Percentiles rank a stretch among this genome's conserved stretches.
Evolutionary conservation across 345 rosid genomes (phyloP).

Genomic region (Bretschneidera sinensis): DNA sequence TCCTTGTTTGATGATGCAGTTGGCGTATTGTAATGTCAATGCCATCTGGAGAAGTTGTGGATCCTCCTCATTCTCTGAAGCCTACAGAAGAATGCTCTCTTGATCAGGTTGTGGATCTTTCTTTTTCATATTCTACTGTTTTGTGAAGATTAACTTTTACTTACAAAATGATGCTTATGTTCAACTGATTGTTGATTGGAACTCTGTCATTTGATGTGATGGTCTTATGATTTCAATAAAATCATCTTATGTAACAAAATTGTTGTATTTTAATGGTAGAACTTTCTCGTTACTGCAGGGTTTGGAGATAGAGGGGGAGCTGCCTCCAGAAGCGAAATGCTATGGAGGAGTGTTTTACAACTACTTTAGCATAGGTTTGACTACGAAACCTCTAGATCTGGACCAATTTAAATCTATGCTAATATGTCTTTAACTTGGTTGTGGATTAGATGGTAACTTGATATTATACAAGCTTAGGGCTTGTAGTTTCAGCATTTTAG

Average conservation of each 20-base stretch:
- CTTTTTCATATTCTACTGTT: conserved; percentile 10
- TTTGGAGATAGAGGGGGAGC: conserved; percentile 54
- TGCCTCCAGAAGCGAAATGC: conserved; percentile 48
- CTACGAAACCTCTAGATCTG: conserved; percentile 6
- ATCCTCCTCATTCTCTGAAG: conserved; percentile 77
- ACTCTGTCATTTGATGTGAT: not conserved
- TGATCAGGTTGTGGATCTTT: conserved; percentile 45
- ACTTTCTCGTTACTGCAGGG: conserved; percentile 38
- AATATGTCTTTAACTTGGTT: not conserved
- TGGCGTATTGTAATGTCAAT: conserved; percentile 71
- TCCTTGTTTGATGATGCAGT: conserved; percentile 38
- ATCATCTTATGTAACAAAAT: too few relatives aligned
- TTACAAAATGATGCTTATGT: too few relatives aligned
- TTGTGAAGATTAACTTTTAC: conserved; percentile 1
- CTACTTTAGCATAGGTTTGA: conserved; percentile 88
- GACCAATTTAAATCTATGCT: not conserved
- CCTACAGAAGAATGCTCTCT: conserved; percentile 51
- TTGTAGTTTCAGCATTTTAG: too few relatives aligned
- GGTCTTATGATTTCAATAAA: conserved; percentile 12
- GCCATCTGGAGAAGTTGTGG: conserved; percentile 58
- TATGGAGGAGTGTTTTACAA: conserved; percentile 90
- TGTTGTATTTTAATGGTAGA: not conserved
- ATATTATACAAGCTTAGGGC: too few relatives aligned
- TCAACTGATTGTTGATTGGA: not conserved
- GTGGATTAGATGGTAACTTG: not conserved